Conservation (phyloP, 345 rosid species). For the Hibiscus tridactylites region DNA sequence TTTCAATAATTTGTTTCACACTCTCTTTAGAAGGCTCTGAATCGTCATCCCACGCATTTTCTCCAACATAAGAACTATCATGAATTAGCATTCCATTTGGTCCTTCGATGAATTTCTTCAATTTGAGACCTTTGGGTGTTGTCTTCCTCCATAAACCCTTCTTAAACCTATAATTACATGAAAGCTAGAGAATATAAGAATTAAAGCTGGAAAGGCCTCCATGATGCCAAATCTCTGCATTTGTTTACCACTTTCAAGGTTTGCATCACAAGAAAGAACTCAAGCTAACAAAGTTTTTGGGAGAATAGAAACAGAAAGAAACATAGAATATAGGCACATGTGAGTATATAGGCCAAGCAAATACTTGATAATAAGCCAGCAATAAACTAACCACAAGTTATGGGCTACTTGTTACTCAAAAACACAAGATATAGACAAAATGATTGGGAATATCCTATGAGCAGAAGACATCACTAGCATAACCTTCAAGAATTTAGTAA, state of each 20-base stretch:
- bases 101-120: constrained; percentile 71
- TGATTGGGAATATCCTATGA: background rate
- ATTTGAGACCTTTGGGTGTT: constrained; percentile 75
- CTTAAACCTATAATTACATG: constrained; percentile 56
- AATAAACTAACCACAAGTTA: background rate
- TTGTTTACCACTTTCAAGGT: background rate
- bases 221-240: background rate
- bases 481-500: background rate
- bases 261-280: background rate
- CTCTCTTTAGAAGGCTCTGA: constrained; percentile 42
- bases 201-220: background rate
- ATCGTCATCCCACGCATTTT: constrained; percentile 86
- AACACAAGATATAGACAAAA: background rate
- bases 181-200: constrained; percentile 4
- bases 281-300: background rate
- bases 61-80: constrained; percentile 82
- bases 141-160: constrained; percentile 80
- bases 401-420: background rate
- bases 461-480: background rate
- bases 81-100: constrained; percentile 74
- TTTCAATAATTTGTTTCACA: constrained; percentile 49
- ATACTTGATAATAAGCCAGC: background rate
- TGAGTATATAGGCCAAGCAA: background rate
- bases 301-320: background rate
- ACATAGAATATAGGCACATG: background rate